phyloP scores from a whole-genome alignment of 306 rosid species.

The Citrullus mucosospermus region DNA sequence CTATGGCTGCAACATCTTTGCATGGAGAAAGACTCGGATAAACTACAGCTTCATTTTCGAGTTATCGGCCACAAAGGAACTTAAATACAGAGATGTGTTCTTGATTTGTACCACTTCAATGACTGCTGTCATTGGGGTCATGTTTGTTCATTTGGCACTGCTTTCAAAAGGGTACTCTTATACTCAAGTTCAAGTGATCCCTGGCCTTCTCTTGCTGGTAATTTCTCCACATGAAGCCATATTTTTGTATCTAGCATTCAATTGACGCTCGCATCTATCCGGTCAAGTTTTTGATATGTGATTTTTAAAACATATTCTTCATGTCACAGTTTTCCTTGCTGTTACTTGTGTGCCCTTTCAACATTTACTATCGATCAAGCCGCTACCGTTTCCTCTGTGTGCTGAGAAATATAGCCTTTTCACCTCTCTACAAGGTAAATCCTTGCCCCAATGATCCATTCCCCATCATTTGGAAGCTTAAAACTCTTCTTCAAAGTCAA shows the following conservation, averaged over 20 bases:
- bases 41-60: slow-evolving; percentile 88
- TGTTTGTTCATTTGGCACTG: slow-evolving; percentile 64
- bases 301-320: background rate
- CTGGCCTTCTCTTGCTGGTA: slow-evolving; percentile 83
- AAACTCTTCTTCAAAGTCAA: slow-evolving; percentile 8
- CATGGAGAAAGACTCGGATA: slow-evolving; percentile 85
- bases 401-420: slow-evolving; percentile 70
- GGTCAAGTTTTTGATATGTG: background rate
- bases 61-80: slow-evolving; percentile 56
- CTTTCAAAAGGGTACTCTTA: slow-evolving; percentile 65
- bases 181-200: slow-evolving; percentile 63
- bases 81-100: slow-evolving; percentile 76
- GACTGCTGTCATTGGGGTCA: slow-evolving; percentile 67
- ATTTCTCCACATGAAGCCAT: slow-evolving; percentile 2
- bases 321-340: slow-evolving; percentile 49
- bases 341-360: slow-evolving; percentile 65
- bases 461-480: slow-evolving; percentile 1
- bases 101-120: slow-evolving; percentile 70
- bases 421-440: slow-evolving; percentile 90
- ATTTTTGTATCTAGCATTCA: background rate
- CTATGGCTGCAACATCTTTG: slow-evolving; percentile 83
- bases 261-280: background rate
- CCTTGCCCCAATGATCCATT: background rate
- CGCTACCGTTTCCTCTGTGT: slow-evolving; percentile 66
- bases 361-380: slow-evolving; percentile 65